phyloP scores from a whole-genome alignment of 228 moss, liverwort and hornwort species.

The Sphagnum fallax region DNA sequence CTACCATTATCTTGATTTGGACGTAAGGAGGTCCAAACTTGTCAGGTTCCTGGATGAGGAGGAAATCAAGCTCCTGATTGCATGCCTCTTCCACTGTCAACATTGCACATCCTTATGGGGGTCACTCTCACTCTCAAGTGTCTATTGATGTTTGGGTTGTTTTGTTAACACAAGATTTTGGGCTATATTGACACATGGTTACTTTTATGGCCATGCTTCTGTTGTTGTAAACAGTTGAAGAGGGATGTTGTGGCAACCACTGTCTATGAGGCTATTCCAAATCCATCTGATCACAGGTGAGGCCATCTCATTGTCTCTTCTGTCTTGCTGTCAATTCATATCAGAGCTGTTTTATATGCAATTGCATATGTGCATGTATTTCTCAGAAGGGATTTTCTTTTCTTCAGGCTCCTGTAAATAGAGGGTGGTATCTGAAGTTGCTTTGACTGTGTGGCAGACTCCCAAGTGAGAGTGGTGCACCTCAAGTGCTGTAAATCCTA shows the following conservation, averaged over 20 bases:
- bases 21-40: neutral
- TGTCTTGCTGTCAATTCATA: neutral
- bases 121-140: neutral
- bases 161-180: neutral
- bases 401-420: neutral
- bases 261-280: slow-evolving; percentile 57
- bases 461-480: slow-evolving; percentile 34
- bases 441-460: slow-evolving; percentile 17
- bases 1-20: neutral
- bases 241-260: slow-evolving; percentile 55
- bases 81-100: no score
- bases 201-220: neutral
- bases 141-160: neutral
- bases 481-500: slow-evolving; percentile 29
- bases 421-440: slow-evolving; percentile 5
- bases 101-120: no score
- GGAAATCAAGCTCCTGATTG: neutral
- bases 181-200: no score
- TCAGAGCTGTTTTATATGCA: neutral
- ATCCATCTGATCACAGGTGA: slow-evolving; percentile 60
- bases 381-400: neutral
- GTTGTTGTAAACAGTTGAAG: slow-evolving; percentile 29
- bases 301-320: neutral
- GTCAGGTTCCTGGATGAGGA: neutral
- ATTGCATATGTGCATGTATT: neutral